These are phyloP conservation scores for Setomelanomma holmii DNA, from an alignment of 2,329 filamentous ascomycete species.

Conservation along the genomic window DNA sequence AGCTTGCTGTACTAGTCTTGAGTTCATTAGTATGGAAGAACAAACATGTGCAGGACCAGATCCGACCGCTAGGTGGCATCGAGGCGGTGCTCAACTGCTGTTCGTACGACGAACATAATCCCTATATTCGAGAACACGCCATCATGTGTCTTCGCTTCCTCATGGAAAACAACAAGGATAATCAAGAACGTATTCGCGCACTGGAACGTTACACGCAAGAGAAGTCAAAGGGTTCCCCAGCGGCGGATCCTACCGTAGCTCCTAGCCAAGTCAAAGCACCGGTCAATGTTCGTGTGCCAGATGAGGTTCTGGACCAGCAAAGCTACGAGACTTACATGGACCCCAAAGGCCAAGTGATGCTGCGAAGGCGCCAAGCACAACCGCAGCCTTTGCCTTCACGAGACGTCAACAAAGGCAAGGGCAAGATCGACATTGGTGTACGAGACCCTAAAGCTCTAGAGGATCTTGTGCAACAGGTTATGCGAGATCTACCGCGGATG, in stretches of 20 bases:
- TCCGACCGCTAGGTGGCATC: slow-evolving; percentile 83
- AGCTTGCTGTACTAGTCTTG: slow-evolving; percentile 87
- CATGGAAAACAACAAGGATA: slow-evolving; percentile 76
- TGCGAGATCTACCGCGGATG: slow-evolving; percentile 53
- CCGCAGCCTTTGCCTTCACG: slow-evolving; percentile 14
- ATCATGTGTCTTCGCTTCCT: slow-evolving; percentile 62
- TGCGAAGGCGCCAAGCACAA: slow-evolving; percentile 50
- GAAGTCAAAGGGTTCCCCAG: slow-evolving; percentile 19
- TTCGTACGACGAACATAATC: slow-evolving; percentile 89
- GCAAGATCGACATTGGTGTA: slow-evolving; percentile 38
- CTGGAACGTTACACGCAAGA: slow-evolving; percentile 53
- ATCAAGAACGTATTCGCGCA: slow-evolving; percentile 73
- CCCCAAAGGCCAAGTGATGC: slow-evolving; percentile 55
- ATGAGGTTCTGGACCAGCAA: slow-evolving; percentile 57
- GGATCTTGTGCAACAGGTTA: slow-evolving; percentile 54
- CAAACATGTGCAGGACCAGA: slow-evolving; percentile 83
- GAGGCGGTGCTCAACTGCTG: slow-evolving; percentile 89
- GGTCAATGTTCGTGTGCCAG: slow-evolving; percentile 49
- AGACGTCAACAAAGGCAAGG: slow-evolving; percentile 29
- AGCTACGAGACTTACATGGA: slow-evolving; percentile 61
- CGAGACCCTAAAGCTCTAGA: slow-evolving; percentile 54
- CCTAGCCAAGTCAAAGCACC: slow-evolving; percentile 19
- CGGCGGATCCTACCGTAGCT: slow-evolving; percentile 5
- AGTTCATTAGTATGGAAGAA: slow-evolving; percentile 89
- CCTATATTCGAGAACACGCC: slow-evolving; percentile 85